Evolutionary conservation across 306 rosid species (phyloP).

Genomic region (Benincasa hispida): DNA sequence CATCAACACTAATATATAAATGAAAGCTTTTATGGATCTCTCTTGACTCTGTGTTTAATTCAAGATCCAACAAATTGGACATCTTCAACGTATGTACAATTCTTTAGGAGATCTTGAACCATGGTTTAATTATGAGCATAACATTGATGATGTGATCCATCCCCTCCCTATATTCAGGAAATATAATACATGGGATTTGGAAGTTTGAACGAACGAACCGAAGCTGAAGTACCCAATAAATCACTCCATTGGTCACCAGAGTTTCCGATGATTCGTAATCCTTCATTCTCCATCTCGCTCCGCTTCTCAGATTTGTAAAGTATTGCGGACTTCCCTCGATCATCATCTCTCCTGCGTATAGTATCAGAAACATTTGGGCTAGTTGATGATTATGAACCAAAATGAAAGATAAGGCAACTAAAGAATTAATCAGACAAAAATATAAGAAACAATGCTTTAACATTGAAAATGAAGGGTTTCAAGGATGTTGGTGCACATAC

Average conservation of each 20-base stretch:
- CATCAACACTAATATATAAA: neutral
- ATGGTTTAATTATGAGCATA: neutral
- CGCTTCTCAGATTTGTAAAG: constrained; percentile 78
- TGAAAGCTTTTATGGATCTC: neutral
- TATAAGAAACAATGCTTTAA: neutral
- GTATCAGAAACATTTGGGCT: constrained; percentile 5
- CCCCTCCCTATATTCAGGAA: constrained; percentile 16
- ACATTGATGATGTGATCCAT: neutral
- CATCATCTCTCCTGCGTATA: constrained; percentile 46
- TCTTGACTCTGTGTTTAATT: neutral
- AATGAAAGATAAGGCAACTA: neutral
- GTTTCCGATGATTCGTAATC: constrained; percentile 67
- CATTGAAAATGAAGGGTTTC: neutral
- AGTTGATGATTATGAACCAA: constrained; percentile 1
- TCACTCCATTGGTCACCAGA: constrained; percentile 99
- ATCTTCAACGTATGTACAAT: neutral
- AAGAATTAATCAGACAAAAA: neutral
- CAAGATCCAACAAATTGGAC: neutral
- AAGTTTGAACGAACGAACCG: constrained; percentile 77
- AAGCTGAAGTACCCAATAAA: constrained; percentile 45
- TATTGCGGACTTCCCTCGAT: constrained; percentile 49
- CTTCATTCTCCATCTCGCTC: constrained; percentile 62
- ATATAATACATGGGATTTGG: constrained; percentile 95
- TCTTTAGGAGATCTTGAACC: neutral
- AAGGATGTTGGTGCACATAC: neutral